phyloP scores from a whole-genome alignment of 1,284 basidiomycete species.

The Bondarzewia mesenterica region DNA sequence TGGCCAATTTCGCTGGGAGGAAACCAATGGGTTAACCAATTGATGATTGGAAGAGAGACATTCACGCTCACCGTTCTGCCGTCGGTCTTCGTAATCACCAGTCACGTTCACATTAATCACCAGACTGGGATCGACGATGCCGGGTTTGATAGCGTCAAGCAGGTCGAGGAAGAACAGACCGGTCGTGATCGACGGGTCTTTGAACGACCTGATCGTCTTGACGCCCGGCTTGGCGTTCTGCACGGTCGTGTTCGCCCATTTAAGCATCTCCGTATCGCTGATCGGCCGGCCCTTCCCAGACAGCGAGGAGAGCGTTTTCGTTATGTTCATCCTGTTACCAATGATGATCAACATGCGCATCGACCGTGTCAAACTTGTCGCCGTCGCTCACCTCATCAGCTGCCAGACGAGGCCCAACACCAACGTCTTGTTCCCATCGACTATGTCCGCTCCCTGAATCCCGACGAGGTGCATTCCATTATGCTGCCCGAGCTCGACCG shows the following conservation, averaged over 20 bases:
- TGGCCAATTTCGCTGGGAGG: slow-evolving; percentile 81
- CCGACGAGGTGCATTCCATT: slow-evolving; percentile 95
- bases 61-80: slow-evolving; percentile 78
- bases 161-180: slow-evolving; percentile 93
- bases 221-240: slow-evolving; percentile 64
- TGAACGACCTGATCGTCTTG: slow-evolving; percentile 82
- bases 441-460: slow-evolving; percentile 96
- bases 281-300: slow-evolving; percentile 73
- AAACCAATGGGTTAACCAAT: too few relatives aligned
- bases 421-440: slow-evolving; percentile 86
- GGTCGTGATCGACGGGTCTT: slow-evolving; percentile 86
- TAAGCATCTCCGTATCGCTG: slow-evolving; percentile 89
- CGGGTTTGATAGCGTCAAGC: slow-evolving; percentile 85
- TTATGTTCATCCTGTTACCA: slow-evolving; percentile 70
- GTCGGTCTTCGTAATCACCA: slow-evolving; percentile 83
- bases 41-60: neutral
- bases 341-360: neutral
- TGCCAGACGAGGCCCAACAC: slow-evolving; percentile 98
- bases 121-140: slow-evolving; percentile 89
- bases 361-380: slow-evolving; percentile 1
- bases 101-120: slow-evolving; percentile 57
- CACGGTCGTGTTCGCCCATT: slow-evolving; percentile 92
- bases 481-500: slow-evolving; percentile 85
- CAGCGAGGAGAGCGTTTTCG: slow-evolving; percentile 81
- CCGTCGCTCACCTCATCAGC: slow-evolving; percentile 71